Percentiles rank a stretch among this genome's conserved stretches.
phyloP scores from a whole-genome alignment of 805 yeast species.

The Sungouiozyma intestinalis region DNA sequence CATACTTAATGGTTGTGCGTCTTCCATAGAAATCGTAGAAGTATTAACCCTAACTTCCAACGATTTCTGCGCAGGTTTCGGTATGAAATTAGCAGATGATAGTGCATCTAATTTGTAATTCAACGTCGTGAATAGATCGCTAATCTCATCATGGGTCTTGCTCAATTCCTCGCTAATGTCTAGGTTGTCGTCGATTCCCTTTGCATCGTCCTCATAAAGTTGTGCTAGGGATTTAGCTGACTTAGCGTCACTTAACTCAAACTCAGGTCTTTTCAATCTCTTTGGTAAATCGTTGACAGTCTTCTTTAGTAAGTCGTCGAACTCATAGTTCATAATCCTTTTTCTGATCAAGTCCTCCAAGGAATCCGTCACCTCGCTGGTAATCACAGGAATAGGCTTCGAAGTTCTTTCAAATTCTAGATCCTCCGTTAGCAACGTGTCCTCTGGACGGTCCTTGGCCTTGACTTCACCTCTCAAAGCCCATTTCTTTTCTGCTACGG shows the following conservation, averaged over 20 bases:
- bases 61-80: constrained; percentile 74
- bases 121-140: constrained; percentile 49
- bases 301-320: constrained; percentile 77
- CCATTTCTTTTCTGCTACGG: constrained; percentile 88
- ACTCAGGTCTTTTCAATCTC: constrained; percentile 36
- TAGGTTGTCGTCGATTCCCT: constrained; percentile 37
- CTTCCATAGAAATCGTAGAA: constrained; percentile 84
- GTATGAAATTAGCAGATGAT: constrained; percentile 90
- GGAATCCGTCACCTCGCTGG: constrained; percentile 76
- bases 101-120: constrained; percentile 73
- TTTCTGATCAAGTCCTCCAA: constrained; percentile 82
- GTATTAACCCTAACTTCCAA: constrained; percentile 75
- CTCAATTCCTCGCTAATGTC: constrained; percentile 54
- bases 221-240: constrained; percentile 85
- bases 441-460: constrained; percentile 71
- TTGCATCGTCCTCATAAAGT: constrained; percentile 77
- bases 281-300: constrained; percentile 56
- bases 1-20: constrained; percentile 84
- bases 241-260: constrained; percentile 73
- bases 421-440: constrained; percentile 72
- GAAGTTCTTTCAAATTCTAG: constrained; percentile 87
- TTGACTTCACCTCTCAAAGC: constrained; percentile 87
- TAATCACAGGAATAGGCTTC: constrained; percentile 92
- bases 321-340: constrained; percentile 63
- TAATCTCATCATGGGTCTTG: constrained; percentile 69